Evolutionary conservation across 208 protist genomes (phyloP).

Genomic region (Trypanosoma cruzi): DNA sequence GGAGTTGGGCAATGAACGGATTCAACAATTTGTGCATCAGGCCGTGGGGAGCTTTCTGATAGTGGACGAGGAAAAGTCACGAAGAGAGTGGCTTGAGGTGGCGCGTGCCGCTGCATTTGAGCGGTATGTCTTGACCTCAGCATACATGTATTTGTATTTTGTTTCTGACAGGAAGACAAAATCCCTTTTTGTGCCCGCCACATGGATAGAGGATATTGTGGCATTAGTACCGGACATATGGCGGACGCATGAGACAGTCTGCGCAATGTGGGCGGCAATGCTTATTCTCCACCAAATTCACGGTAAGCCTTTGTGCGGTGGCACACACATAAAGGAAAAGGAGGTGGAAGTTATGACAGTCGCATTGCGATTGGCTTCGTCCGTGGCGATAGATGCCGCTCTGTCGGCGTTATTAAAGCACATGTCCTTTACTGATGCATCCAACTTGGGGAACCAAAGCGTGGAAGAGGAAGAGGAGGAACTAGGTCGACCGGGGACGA

Average conservation of each 20-base stretch:
- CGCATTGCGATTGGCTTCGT: slow-evolving; percentile 30
- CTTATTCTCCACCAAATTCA: slow-evolving; percentile 29
- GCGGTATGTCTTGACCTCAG: slow-evolving; percentile 62
- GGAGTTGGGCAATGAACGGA: slow-evolving; percentile 20
- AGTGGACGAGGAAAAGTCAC: slow-evolving; percentile 31
- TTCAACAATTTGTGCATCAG: slow-evolving; percentile 26
- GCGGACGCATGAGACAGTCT: slow-evolving; percentile 41
- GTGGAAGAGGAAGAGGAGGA: slow-evolving; percentile 44
- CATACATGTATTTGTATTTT: slow-evolving; percentile 65
- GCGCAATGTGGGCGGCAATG: slow-evolving; percentile 57
- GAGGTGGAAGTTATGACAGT: slow-evolving; percentile 17
- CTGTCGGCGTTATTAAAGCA: slow-evolving; percentile 4
- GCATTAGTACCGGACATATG: slow-evolving; percentile 33
- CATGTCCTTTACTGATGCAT: background rate
- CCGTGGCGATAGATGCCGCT: slow-evolving; percentile 26
- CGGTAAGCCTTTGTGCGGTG: background rate
- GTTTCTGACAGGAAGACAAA: slow-evolving; percentile 29
- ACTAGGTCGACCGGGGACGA: slow-evolving; percentile 17
- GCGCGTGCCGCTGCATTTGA: slow-evolving; percentile 19
- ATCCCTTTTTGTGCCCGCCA: slow-evolving; percentile 22
- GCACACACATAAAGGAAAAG: slow-evolving; percentile 17
- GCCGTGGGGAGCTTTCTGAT: slow-evolving; percentile 18
- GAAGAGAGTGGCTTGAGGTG: slow-evolving; percentile 30
- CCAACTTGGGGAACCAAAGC: background rate
- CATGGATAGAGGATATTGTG: slow-evolving; percentile 60